These are phyloP conservation scores for Phytophthora hybrid DNA, from an alignment of 352 stramenopile species.

Conservation along the genomic window DNA sequence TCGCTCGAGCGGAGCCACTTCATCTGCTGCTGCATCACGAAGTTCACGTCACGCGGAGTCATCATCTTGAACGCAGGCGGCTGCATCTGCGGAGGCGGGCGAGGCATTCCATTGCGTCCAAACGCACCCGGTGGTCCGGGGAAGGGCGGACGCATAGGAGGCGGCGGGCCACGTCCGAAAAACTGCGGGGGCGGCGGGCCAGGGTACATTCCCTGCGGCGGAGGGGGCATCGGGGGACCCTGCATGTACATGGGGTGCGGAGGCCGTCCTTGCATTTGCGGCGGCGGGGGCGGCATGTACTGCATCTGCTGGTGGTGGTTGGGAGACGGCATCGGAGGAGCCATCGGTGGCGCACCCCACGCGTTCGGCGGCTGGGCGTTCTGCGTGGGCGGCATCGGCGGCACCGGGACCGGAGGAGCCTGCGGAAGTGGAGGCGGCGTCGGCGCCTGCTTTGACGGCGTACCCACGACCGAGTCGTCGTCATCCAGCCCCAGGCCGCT, in stretches of 20 bases:
- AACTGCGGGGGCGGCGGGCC: constrained; percentile 35
- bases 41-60: constrained; percentile 86
- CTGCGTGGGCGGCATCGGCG: constrained; percentile 34
- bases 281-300: constrained; percentile 29
- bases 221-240: constrained; percentile 38
- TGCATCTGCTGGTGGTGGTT: constrained; percentile 46
- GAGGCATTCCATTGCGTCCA: constrained; percentile 27
- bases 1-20: constrained; percentile 89
- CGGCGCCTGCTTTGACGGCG: constrained; percentile 17
- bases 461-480: constrained; percentile 48
- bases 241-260: constrained; percentile 51
- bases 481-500: constrained; percentile 77
- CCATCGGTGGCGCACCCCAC: constrained; percentile 42
- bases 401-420: constrained; percentile 29
- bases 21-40: constrained; percentile 87
- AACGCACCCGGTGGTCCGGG: constrained; percentile 30
- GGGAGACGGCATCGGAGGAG: constrained; percentile 11
- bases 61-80: constrained; percentile 84
- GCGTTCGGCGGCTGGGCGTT: constrained; percentile 36
- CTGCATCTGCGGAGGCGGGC: constrained; percentile 49
- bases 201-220: constrained; percentile 50
- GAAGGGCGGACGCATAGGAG: constrained; percentile 40
- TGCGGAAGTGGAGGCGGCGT: constrained; percentile 39
- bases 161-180: constrained; percentile 33
- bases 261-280: constrained; percentile 47